Evolutionary conservation across 345 rosid species (phyloP).

Genomic region (Capsella bursapastoris): DNA sequence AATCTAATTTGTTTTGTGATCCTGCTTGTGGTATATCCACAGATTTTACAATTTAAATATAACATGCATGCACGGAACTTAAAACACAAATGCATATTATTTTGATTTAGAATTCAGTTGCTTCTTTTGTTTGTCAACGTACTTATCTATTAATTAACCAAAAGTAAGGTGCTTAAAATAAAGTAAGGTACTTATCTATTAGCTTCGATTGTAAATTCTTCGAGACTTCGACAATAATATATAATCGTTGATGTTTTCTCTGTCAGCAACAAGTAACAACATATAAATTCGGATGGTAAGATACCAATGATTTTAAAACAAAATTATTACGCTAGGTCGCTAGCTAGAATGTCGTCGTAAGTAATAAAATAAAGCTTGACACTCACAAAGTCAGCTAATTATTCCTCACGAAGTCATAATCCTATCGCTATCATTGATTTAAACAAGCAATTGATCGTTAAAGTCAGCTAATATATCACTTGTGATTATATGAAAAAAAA

Average conservation of each 20-base stretch:
- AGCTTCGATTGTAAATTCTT: background rate
- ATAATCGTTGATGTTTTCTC: too few relatives aligned
- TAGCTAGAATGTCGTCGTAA: too few relatives aligned
- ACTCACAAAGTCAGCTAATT: too few relatives aligned
- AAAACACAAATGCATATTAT: background rate
- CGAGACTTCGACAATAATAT: too few relatives aligned
- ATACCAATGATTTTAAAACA: background rate
- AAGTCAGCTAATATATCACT: too few relatives aligned
- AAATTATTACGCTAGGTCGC: background rate
- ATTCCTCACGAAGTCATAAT: too few relatives aligned
- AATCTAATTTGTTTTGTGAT: background rate
- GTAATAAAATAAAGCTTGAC: too few relatives aligned
- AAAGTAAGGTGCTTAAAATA: background rate
- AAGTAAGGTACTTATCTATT: background rate
- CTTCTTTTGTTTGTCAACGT: background rate
- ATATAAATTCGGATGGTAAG: background rate
- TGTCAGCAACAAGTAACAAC: background rate
- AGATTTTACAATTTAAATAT: background rate
- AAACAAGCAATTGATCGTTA: too few relatives aligned
- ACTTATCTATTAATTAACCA: background rate
- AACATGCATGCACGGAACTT: background rate
- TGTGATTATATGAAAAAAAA: too few relatives aligned
- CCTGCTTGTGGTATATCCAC: background rate
- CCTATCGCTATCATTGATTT: too few relatives aligned
- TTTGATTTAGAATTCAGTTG: background rate